phyloP scores from a whole-genome alignment of 169 alveolate species.

The Perkinsus olseni region DNA sequence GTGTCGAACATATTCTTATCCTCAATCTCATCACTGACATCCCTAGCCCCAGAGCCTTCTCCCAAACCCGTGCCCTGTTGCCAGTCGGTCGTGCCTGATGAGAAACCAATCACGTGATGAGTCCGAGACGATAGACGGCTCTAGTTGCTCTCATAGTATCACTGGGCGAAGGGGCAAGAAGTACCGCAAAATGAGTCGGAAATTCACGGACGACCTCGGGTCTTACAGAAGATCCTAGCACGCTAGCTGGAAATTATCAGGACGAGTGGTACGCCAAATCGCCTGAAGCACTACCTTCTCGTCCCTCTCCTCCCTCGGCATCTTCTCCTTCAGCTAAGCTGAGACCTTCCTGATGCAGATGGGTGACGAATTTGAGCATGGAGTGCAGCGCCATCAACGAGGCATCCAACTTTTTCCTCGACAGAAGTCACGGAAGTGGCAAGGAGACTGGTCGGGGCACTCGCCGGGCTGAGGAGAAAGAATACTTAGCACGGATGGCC shows the following conservation, averaged over 20 bases:
- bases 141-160: no score
- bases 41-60: not conserved
- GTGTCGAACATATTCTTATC: slow-evolving; percentile 19
- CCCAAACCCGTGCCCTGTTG: not conserved
- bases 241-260: no score
- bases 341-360: not conserved
- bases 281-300: not conserved
- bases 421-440: not conserved
- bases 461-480: no score
- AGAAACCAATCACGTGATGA: no score
- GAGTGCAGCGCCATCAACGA: not conserved
- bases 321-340: not conserved
- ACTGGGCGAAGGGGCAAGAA: no score
- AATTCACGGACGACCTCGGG: no score
- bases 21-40: not conserved
- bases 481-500: no score
- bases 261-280: no score
- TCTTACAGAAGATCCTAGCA: no score
- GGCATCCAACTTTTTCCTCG: not conserved
- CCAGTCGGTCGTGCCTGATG: not conserved
- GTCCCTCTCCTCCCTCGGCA: not conserved
- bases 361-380: not conserved
- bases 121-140: no score
- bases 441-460: no score
- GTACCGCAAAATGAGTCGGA: no score